Conservation (phyloP, 106 monocot genomes). For the Platanthera zijinensis region DNA sequence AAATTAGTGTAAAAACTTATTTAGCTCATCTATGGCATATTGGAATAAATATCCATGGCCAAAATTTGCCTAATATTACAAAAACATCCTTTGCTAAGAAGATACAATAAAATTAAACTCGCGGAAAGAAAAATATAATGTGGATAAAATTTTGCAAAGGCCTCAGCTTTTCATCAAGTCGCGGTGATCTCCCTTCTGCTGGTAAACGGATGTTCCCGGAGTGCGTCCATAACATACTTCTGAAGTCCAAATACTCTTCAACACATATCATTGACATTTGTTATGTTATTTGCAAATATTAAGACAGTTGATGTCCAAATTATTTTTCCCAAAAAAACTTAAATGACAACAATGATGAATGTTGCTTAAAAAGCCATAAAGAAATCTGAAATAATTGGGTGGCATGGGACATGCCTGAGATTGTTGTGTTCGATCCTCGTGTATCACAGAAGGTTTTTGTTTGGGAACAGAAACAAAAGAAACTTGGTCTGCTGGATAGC, state of each 20-base stretch:
- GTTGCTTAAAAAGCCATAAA: not conserved
- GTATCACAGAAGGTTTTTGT: slow-evolving; percentile 40
- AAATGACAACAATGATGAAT: not conserved
- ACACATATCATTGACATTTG: not conserved
- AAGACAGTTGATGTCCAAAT: not conserved
- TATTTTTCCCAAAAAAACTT: not conserved
- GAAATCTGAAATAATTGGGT: not conserved
- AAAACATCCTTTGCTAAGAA: too few relatives aligned
- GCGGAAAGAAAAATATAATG: too few relatives aligned
- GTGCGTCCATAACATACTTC: too few relatives aligned
- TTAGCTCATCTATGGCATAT: too few relatives aligned
- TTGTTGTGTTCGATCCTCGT: slow-evolving; percentile 57
- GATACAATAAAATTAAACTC: too few relatives aligned
- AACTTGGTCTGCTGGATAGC: slow-evolving; percentile 60
- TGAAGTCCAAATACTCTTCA: not conserved
- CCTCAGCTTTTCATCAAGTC: too few relatives aligned
- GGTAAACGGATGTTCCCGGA: too few relatives aligned
- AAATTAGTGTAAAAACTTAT: too few relatives aligned
- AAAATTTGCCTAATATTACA: too few relatives aligned
- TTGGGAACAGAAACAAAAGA: slow-evolving; percentile 63
- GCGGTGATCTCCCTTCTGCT: too few relatives aligned
- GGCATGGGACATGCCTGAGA: slow-evolving; percentile 52
- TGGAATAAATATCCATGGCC: too few relatives aligned
- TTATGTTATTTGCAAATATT: not conserved
- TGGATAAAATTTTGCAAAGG: too few relatives aligned